phyloP scores from a whole-genome alignment of 2,329 filamentous ascomycete genomes.

The Colletotrichum sp. region DNA sequence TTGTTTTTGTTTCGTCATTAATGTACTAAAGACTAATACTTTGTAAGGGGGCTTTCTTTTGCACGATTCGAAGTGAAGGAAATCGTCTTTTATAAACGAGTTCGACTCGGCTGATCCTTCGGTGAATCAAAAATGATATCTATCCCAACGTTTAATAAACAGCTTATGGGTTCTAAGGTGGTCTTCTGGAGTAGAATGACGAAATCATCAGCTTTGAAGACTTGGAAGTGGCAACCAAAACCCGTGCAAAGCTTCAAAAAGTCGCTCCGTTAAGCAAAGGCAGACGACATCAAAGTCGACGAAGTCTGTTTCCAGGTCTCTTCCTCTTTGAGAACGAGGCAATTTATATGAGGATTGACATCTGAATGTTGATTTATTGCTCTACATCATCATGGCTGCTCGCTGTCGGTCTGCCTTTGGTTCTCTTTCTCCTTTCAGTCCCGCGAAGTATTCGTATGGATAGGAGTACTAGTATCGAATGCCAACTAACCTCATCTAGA shows the following conservation, averaged over 20 bases:
- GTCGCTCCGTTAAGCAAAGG: background rate
- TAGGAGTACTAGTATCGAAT: background rate
- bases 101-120: background rate
- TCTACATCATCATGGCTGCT: background rate
- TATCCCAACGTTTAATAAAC: background rate
- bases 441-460: background rate
- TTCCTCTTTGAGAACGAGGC: background rate
- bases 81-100: background rate
- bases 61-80: background rate
- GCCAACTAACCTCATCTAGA: background rate
- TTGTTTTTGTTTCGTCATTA: background rate
- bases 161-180: background rate
- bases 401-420: background rate
- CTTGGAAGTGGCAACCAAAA: background rate
- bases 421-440: background rate
- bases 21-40: background rate
- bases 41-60: background rate
- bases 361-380: background rate
- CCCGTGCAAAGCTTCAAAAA: background rate
- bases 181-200: background rate
- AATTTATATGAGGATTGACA: accelerated
- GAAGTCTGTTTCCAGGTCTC: background rate
- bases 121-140: background rate
- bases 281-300: background rate
- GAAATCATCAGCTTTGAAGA: background rate